A percentile compares a stretch with the other conserved stretches of the same genome.
These are phyloP conservation scores for Russula dissimulans DNA, from an alignment of 768 basidiomycete genomes.

Conservation along the genomic window DNA sequence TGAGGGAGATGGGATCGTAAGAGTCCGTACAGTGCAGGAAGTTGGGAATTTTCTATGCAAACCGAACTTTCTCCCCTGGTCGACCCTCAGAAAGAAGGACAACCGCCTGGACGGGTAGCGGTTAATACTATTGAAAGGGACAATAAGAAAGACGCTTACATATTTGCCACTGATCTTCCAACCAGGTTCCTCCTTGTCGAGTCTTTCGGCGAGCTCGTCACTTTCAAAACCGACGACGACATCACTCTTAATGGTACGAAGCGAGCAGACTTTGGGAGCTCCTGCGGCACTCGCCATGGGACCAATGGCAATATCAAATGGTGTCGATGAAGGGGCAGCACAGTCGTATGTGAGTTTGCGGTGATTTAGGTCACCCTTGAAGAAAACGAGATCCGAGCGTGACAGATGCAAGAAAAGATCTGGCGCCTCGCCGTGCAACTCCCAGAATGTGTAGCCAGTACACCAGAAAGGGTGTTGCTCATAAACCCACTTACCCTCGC, in stretches of 20 bases:
- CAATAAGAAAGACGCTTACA: slow-evolving; percentile 39
- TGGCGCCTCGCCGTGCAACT: slow-evolving; percentile 71
- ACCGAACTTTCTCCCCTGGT: slow-evolving; percentile 81
- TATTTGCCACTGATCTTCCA: slow-evolving; percentile 99
- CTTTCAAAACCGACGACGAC: slow-evolving; percentile 85
- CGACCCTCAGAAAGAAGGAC: slow-evolving; percentile 82
- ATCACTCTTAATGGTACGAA: slow-evolving; percentile 92
- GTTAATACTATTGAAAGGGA: neutral
- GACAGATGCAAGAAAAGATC: slow-evolving; percentile 90
- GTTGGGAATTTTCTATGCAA: slow-evolving; percentile 34
- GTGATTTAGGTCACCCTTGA: slow-evolving; percentile 94
- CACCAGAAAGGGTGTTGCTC: slow-evolving; percentile 95
- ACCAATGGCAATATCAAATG: slow-evolving; percentile 86
- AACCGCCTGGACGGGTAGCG: slow-evolving; percentile 48
- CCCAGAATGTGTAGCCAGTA: slow-evolving; percentile 94
- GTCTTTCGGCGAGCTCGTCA: slow-evolving; percentile 59
- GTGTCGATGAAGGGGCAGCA: slow-evolving; percentile 75
- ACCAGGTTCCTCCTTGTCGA: slow-evolving; percentile 82
- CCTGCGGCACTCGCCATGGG: slow-evolving; percentile 85
- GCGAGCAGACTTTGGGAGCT: slow-evolving; percentile 75
- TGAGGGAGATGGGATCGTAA: neutral
- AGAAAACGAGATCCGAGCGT: slow-evolving; percentile 81
- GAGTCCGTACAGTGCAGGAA: neutral
- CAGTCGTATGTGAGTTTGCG: slow-evolving; percentile 86
- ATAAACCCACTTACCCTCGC: slow-evolving; percentile 88